Percentiles rank a stretch among this genome's conserved stretches.
phyloP scores from a whole-genome alignment of 371 early-diverging fungal species.

The Coemansia sp. region DNA sequence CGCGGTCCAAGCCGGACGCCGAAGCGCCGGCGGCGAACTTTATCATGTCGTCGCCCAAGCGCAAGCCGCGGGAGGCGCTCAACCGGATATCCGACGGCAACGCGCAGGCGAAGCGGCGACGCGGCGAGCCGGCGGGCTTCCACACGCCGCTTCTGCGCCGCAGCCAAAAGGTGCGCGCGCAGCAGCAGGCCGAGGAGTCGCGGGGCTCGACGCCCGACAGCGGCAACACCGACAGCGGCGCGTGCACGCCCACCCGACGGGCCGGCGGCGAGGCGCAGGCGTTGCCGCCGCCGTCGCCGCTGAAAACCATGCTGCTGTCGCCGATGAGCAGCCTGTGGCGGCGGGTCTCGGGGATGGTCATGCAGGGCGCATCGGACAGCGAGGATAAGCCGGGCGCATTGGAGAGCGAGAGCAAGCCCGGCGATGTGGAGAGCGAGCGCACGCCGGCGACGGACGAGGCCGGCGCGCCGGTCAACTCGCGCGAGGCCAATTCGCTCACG shows the following conservation, averaged over 20 bases:
- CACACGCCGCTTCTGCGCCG: constrained; percentile 25
- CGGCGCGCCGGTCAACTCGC: constrained; percentile 17
- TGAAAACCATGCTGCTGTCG: constrained; percentile 38
- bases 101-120: not conserved
- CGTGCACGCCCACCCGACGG: not conserved
- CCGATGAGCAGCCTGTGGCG: constrained; percentile 42
- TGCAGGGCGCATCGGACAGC: constrained; percentile 23
- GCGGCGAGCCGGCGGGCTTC: constrained; percentile 30
- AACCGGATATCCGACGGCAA: constrained; percentile 1
- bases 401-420: constrained; percentile 12
- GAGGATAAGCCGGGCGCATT: constrained; percentile 8
- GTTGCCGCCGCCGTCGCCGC: constrained; percentile 26
- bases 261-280: no score
- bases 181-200: not conserved
- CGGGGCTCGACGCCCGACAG: not conserved
- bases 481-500: constrained; percentile 36
- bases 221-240: not conserved
- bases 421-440: constrained; percentile 2
- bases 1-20: not conserved
- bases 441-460: constrained; percentile 7
- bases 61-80: constrained; percentile 36
- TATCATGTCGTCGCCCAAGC: constrained; percentile 53
- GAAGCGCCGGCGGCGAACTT: constrained; percentile 19
- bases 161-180: not conserved
- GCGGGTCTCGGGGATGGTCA: constrained; percentile 38